Base-by-base conservation (phyloP, 495 filamentous ascomycete genomes). In the Viridothelium virens region DNA sequence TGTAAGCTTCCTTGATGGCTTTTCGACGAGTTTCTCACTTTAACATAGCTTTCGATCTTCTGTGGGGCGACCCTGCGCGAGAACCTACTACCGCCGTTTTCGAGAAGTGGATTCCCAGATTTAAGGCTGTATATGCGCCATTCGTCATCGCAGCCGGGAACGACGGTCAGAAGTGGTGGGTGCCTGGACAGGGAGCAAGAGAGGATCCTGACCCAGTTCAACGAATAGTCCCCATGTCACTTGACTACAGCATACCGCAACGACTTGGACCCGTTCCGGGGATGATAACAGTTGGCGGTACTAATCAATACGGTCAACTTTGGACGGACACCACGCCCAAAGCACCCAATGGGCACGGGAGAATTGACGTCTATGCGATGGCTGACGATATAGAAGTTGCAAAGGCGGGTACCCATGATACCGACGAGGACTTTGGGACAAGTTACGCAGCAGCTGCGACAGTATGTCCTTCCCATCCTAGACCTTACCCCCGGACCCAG, bases 251-350 rank as follows among this genome's bases (percentile, higher is more conserved):
- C 18, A n/a, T 53, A 14, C 48, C 48, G 5, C 48, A 53, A 25
- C 16, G 11, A 53, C 18, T 53, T 18, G 48, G 48, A 53, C 48
- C 48, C 48, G 5, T 14, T 14, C 11, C 5, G 5, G 48, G 48
- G 18, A 53, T 53, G 48, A 53, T 53, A 16, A 53, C 48, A n/a
- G 48, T 53, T 14, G 48, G 48, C 9, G 48, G 48, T n/a, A n/a
- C 18, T 16, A 5, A n/a, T 9, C 5, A 11, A 16, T 9, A 53
- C 18, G 48, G 48, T 25, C 11, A 11, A n/a, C 48, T 53, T 25
- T 53, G 48, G 48, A 5, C 48, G 48, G 11, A 14, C 18, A 53
- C 48, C 48, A 53, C 48, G 10, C 48, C 48, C 5, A 0, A 53
- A 5, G 48, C 18, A 16, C 10, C 11, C 5, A 14, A 53, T 25